Evolutionary conservation across 2,329 filamentous ascomycete species (phyloP), one percentile per base, ranked within the genome.

Genomic region (Penicillium sp.): DNA sequence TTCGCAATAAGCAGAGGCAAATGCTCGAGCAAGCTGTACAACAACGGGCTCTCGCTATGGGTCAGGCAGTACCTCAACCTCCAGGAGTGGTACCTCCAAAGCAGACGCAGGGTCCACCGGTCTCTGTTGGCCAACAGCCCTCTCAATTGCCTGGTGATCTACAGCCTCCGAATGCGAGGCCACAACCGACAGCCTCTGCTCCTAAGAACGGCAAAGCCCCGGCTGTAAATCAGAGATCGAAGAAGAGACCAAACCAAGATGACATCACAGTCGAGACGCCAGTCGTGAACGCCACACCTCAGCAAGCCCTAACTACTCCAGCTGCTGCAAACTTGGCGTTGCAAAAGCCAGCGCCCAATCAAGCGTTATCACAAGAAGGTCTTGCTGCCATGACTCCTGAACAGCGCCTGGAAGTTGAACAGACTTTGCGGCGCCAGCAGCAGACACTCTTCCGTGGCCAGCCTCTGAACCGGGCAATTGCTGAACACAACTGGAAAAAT

Each of bases 241-340:
- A 77, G 60, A 82, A 83, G 63, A 78, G 82, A 61, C 68, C 77
- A 3, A 76, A 70, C 57, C 76, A 73, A 57, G 81, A 84, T 65
- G 82, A 84, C 66, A 70, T 76, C n/a, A 68, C 77, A 37, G 81
- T 77, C 38, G 81, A 82, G 58, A 67, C 75, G 35, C 76, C 76
- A 49, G 75, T 78, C 61, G 76, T 76, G 7, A 76, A 77, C 55
- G 76, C 77, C 58, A 43, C 66, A 2, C 70, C 76, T 46, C 67
- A 70, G 42, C 61, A 70, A 37, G 61, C 61, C 25, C 71, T 73
- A 45, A 65, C 68, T 45, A 58, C 64, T 6, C 26, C 65, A 37
- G 43, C 63, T 48, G 66, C 71, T 35, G 58, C 68, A 33, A 53
- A 67, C 55, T 59, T 69, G 58, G 55, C 64, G 35, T 65, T 70